Evolutionary conservation across 257 asterid species (phyloP), one percentile per base, ranked within the genome.

Genomic region (Jaltomata sinuosa): DNA sequence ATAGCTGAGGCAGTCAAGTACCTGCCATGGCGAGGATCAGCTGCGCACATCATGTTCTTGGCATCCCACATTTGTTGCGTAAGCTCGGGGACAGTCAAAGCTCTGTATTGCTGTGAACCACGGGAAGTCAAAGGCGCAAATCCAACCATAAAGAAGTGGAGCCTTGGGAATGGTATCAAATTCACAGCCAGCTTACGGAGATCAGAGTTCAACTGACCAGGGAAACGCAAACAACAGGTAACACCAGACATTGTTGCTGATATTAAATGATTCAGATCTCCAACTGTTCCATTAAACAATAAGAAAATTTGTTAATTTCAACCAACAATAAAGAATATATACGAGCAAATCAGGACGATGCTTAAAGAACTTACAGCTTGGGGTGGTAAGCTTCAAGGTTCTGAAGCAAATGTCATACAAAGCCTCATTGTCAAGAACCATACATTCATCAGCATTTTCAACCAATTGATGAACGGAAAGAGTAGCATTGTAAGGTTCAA

Each of bases 201-300:
- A 47, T 76, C 81, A 76, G 81, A 76, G 61, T 76, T 76, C 81
- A 76, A 76, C 61, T 76, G 81, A 0, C 81, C 81, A 0, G 81
- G 81, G 81, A 76, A 76, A 7, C 81, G 81, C 42, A 76, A 47
- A 49, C 81, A 76, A 9, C 81, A 76, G 25, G 81, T 76, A 5
- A 76, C 61, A 16, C 81, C 81, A 76, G 81, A 76, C 81, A 76
- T 76, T 76, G 81, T 76, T 9, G 81, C 81, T 8, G 81, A 76
- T 76, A 76, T 76, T 42, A 76, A 47, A 76, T 76, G 81, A 47
- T 76, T 76, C 42, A 76, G 21, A 47, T 76, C 81, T 27, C 81
- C 81, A 76, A 76, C 81, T 76, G 81, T 47, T 76, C 27, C 61
- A 76, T 27, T 19, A 76, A 74, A 27, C 42, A 76, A 47, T 15